Evolutionary conservation across 2,329 filamentous ascomycete species (phyloP).

Genomic region (Sphaerulina vaccinii): DNA sequence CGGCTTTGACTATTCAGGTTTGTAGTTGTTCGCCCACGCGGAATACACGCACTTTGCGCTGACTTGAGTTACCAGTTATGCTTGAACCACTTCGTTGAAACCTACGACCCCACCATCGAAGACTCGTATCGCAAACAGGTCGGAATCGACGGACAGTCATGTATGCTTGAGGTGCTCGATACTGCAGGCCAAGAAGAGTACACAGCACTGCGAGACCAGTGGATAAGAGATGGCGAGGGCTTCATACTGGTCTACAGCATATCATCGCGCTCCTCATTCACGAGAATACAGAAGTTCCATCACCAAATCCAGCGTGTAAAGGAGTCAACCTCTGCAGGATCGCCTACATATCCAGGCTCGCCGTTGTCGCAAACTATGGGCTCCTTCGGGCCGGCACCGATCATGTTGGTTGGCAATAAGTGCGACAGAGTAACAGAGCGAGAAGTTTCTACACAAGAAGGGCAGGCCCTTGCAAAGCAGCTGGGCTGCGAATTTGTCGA

Average conservation of each 20-base stretch:
- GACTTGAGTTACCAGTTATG: conserved; percentile 64
- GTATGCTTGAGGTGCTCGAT: conserved; percentile 96
- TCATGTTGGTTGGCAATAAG: conserved; percentile 99
- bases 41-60: conserved; percentile 11
- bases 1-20: conserved; percentile 90
- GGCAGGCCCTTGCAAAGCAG: conserved; percentile 84
- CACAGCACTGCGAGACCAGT: conserved; percentile 92
- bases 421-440: conserved; percentile 94
- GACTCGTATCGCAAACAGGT: conserved; percentile 69
- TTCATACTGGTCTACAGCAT: conserved; percentile 99
- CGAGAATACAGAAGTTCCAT: conserved; percentile 91
- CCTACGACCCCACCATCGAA: conserved; percentile 69
- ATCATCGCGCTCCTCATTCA: conserved; percentile 91
- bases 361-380: conserved; percentile 62
- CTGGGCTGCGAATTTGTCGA: conserved; percentile 96
- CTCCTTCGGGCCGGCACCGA: conserved; percentile 70
- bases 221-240: conserved; percentile 96
- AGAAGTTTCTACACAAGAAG: conserved; percentile 95
- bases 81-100: conserved; percentile 97
- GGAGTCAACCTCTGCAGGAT: conserved; percentile 73
- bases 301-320: conserved; percentile 97
- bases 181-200: conserved; percentile 99
- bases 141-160: conserved; percentile 88
- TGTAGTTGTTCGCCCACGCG: background rate
- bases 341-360: conserved; percentile 73